phyloP scores from a whole-genome alignment of 2,329 filamentous ascomycete genomes.

The Colletotrichum sojae region DNA sequence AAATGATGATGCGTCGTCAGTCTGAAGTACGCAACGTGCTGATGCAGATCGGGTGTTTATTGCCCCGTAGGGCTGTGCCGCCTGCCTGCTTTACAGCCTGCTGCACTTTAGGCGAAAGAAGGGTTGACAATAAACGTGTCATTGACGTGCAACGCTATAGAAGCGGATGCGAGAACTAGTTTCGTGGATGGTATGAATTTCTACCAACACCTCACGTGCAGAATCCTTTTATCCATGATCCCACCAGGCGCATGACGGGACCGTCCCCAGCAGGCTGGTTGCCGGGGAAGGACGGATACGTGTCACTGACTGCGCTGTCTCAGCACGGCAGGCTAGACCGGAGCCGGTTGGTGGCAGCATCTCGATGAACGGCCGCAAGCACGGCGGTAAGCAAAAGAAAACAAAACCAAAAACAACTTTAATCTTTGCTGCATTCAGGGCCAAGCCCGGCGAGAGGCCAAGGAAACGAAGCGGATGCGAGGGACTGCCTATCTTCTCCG shows the following conservation, averaged over 20 bases:
- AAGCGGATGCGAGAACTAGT: not conserved
- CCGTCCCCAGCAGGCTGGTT: not conserved
- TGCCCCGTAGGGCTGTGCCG: not conserved
- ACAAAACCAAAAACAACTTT: too few relatives aligned
- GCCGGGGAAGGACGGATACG: not conserved
- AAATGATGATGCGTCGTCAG: not conserved
- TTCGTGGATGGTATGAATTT: not conserved
- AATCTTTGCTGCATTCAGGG: not conserved
- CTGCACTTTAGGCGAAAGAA: not conserved
- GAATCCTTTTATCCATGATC: too few relatives aligned
- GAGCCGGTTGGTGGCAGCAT: not conserved
- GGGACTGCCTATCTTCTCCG: too few relatives aligned
- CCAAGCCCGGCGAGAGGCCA: too few relatives aligned
- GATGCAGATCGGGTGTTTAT: not conserved
- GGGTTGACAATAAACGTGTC: not conserved
- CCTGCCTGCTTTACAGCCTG: not conserved
- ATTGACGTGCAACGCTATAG: slow-evolving; percentile 1
- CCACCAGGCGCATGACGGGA: too few relatives aligned
- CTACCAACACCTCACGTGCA: not conserved
- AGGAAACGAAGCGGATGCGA: too few relatives aligned
- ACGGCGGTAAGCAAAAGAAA: not conserved
- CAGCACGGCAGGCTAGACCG: not conserved
- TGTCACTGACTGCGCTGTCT: not conserved
- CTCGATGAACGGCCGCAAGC: not conserved
- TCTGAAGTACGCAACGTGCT: not conserved